Base-by-base conservation (phyloP, 2,329 filamentous ascomycete genomes). In the Chaetomiaceae sp. region DNA sequence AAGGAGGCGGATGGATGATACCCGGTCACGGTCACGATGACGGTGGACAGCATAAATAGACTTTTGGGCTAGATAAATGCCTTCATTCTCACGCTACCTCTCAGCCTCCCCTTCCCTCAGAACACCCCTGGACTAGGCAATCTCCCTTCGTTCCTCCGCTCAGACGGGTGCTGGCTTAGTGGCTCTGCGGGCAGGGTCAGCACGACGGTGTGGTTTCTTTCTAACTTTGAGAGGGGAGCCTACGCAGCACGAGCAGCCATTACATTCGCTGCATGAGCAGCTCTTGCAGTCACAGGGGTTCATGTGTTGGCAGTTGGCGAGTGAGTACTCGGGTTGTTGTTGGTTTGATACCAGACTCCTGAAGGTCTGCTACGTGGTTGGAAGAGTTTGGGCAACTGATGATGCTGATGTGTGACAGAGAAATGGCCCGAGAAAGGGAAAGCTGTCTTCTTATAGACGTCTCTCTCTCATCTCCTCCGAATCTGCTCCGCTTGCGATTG, bases 181-280 rank as follows among this genome's bases (percentile, higher is more conserved):
- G 20, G 1, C 12, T 25, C 47, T 49, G 29, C 27, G 9, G n/a
- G 12, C 38, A 39, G 20, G 11, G 39, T 45, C 31, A 37, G 40
- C 25, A 14, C 5, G n/a, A 19, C 22, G 33, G 11, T 25, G 2
- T 11, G 8, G 23, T 12, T n/a, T n/a, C n/a, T n/a, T n/a, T n/a
- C 9, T 9, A 7, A 3, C 11, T 4, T 22, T 4, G n/a, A 1
- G 17, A 25, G 9, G 9, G 20, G 47, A 29, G 23, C 54, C 46
- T 39, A 60, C 61, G 51, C 58, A 63, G 61, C 61, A 63, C 25
- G 39, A 50, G 53, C 59, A 61, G 19, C 34, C 42, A 14, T 55
- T 37, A 43, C 61, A 63, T 22, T 27, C 39, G 6, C 44, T 15
- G 54, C 60, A 62, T 12, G 59, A 59, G 57, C 60, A 62, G 29